A percentile compares a stretch with the other conserved stretches of the same genome.
These are phyloP conservation scores for Aegilops sharonensis DNA, from an alignment of 176 grass and related monocot species.

Conservation along the genomic window DNA sequence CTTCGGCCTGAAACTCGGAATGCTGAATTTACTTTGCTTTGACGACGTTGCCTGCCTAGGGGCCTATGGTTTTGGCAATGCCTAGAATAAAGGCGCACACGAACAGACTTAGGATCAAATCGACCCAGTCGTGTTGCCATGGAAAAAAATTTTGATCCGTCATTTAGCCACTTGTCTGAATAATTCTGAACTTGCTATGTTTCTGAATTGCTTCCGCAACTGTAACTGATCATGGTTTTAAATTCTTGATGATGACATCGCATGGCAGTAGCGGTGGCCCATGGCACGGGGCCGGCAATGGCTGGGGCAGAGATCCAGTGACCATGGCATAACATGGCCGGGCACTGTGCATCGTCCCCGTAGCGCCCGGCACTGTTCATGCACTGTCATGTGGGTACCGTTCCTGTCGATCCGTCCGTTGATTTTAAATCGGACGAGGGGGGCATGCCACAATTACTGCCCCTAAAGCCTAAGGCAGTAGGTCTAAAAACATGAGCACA, in stretches of 20 bases:
- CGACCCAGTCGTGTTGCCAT: neutral
- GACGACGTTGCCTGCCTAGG: neutral
- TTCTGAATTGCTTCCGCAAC: neutral
- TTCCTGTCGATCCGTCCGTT: no score
- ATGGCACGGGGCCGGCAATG: slow-evolving; percentile 6
- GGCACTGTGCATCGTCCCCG: no score
- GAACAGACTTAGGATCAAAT: neutral
- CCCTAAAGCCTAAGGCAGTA: no score
- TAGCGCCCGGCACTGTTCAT: no score
- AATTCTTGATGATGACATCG: neutral
- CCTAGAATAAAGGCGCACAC: slow-evolving; percentile 15
- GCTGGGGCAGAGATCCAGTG: neutral
- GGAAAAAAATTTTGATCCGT: neutral
- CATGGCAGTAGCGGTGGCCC: neutral
- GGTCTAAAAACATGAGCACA: no score
- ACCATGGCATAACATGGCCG: no score
- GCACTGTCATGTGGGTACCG: no score
- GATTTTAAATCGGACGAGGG: no score
- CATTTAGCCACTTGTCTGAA: neutral
- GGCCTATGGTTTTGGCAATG: neutral
- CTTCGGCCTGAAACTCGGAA: neutral
- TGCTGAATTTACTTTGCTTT: neutral
- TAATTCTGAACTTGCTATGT: slow-evolving; percentile 3
- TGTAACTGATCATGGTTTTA: neutral
- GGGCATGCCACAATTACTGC: no score